Conservation (phyloP, 1,284 basidiomycete genomes). For the Spongiforma sp. region DNA sequence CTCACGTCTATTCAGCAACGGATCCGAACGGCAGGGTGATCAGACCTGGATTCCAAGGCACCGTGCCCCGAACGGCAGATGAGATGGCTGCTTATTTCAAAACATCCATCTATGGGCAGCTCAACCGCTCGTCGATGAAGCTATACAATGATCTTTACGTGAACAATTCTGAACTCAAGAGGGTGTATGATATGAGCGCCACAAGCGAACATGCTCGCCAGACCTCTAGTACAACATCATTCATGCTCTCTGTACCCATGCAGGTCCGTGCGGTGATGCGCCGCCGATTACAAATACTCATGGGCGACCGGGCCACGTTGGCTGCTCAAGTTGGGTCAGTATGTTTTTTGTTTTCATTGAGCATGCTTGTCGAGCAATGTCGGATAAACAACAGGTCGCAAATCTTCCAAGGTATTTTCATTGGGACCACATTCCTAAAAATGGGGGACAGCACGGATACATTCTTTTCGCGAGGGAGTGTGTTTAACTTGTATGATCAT, state of each 20-base stretch:
- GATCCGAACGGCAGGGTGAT: slow-evolving; percentile 60
- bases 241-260: slow-evolving; percentile 57
- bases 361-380: slow-evolving; percentile 4
- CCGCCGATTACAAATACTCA: slow-evolving; percentile 66
- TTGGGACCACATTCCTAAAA: slow-evolving; percentile 77
- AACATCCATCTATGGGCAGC: slow-evolving; percentile 23
- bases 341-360: not conserved
- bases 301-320: slow-evolving; percentile 58
- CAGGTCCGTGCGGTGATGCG: slow-evolving; percentile 67
- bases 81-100: slow-evolving; percentile 64
- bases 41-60: slow-evolving; percentile 51
- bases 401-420: slow-evolving; percentile 67
- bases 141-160: slow-evolving; percentile 39
- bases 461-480: slow-evolving; percentile 81
- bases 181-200: slow-evolving; percentile 54
- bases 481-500: slow-evolving; percentile 67
- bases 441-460: slow-evolving; percentile 62
- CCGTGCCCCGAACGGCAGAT: slow-evolving; percentile 46
- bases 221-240: slow-evolving; percentile 52
- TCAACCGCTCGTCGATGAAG: slow-evolving; percentile 37
- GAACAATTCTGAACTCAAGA: slow-evolving; percentile 44
- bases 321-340: slow-evolving; percentile 46
- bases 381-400: slow-evolving; percentile 37
- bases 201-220: slow-evolving; percentile 53
- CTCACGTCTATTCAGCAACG: slow-evolving; percentile 56